These are phyloP conservation scores for Lactarius sp. DNA, from an alignment of 768 basidiomycete species.

Conservation along the genomic window DNA sequence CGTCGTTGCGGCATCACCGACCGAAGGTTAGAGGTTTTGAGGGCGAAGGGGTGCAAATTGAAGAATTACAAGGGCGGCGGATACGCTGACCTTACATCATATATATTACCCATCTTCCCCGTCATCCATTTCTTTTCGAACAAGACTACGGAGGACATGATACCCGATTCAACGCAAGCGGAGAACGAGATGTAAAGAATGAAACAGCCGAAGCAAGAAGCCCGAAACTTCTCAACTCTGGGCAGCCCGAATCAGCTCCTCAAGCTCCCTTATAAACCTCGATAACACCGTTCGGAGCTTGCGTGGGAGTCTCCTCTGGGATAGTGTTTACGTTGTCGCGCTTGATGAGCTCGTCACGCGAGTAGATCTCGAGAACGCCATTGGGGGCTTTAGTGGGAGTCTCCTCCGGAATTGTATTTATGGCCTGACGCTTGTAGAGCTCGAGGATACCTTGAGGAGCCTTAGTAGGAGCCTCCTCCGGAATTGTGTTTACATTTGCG, in stretches of 20 bases:
- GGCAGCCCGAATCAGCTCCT: neutral
- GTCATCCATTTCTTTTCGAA: constrained; percentile 9
- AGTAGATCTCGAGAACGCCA: constrained; percentile 29
- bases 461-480: constrained; percentile 28
- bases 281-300: constrained; percentile 7
- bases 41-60: no score
- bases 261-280: no score
- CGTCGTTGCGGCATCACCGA: no score
- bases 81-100: neutral
- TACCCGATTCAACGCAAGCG: constrained; percentile 8
- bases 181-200: neutral
- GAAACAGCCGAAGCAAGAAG: constrained; percentile 1
- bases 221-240: neutral
- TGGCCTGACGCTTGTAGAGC: no score
- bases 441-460: neutral
- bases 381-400: no score
- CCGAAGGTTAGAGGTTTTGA: no score
- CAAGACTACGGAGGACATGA: constrained; percentile 8
- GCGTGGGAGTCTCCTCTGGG: constrained; percentile 28
- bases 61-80: no score
- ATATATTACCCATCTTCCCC: neutral
- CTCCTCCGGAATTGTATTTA: no score
- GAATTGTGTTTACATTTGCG: constrained; percentile 27
- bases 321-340: constrained; percentile 26
- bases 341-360: neutral